Evolutionary conservation across 495 filamentous ascomycete genomes (phyloP), one percentile per base, ranked within the genome.

Genomic region (Aspergillus hancockii): DNA sequence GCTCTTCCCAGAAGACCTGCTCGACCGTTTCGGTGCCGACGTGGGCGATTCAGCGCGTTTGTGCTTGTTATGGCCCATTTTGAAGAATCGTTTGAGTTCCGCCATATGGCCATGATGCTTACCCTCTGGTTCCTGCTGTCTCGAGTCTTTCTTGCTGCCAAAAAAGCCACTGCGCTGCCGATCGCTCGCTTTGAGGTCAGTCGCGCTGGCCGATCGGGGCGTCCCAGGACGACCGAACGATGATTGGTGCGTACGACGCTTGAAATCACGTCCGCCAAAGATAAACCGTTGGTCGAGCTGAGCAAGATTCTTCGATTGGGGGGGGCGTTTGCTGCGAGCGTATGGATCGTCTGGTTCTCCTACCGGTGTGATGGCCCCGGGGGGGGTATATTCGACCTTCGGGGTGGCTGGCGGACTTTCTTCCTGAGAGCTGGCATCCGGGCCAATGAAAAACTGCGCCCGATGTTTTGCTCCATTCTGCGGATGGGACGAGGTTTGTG

Each of bases 41-140:
- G 79, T 76, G 18, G 85, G 87, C 34, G 87, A 91, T 46, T 84
- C 80, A 16, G 79, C 67, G 38, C 88, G 83, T 71, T 90, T 95
- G 54, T 77, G 74, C 65, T 87, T 90, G 72, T 84, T 80, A 43
- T 80, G 79, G 25, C 85, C 88, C 69, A 85, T 76, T 58, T 86
- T 85, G 79, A 98, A 95, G 70, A 98, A 98, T 16, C 95, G 81
- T 73, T 96, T 98, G 58, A 98, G 71, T 56, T 98, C 92, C 8
- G 88, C 86, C 91, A 98, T 97, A 8, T 95, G 97, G 25, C 90
- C 87, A 57, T 93, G 90, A 23, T 67, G 67, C 45, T 65, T 66
- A 28, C 64, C 62, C 50, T 74, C 43, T 57, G 86, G 62, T 46
- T 81, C 62, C 61, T 73, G 72, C 62, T 71, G 67, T 62, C 72